These are phyloP conservation scores for Kodamaea neixiangensis DNA, from an alignment of 805 yeast species.

Conservation along the genomic window DNA sequence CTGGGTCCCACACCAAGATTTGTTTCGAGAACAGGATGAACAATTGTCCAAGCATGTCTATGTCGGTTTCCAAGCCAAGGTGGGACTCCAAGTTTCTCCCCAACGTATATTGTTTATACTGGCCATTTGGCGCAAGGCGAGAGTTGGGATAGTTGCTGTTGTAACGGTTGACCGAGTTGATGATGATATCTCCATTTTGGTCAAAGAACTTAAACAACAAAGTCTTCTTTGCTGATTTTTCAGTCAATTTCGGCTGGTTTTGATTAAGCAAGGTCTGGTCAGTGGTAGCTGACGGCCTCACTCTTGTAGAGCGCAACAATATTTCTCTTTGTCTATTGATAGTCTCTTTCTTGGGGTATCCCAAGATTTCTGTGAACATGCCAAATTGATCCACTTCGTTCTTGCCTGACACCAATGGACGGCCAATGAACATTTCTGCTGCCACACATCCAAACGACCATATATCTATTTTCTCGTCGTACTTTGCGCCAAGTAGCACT, in stretches of 20 bases:
- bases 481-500: conserved; percentile 65
- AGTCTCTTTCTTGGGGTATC: conserved; percentile 45
- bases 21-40: conserved; percentile 31
- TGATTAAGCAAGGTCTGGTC: conserved; percentile 1
- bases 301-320: conserved; percentile 26
- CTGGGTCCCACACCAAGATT: conserved; percentile 39
- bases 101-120: conserved; percentile 18
- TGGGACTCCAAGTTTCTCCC: conserved; percentile 29
- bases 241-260: conserved; percentile 23
- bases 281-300: conserved; percentile 1
- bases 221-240: conserved; percentile 34
- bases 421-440: conserved; percentile 38
- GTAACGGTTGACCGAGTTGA: conserved; percentile 32
- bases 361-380: conserved; percentile 45
- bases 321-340: conserved; percentile 42
- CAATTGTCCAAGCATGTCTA: conserved; percentile 4
- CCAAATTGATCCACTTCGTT: conserved; percentile 52
- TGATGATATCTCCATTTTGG: conserved; percentile 38
- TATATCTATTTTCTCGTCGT: conserved; percentile 52
- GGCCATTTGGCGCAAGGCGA: conserved; percentile 1
- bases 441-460: conserved; percentile 51
- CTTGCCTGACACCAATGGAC: conserved; percentile 48
- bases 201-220: conserved; percentile 41
- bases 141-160: conserved; percentile 6
- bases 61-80: conserved; percentile 22